phyloP scores from a whole-genome alignment of 345 rosid genomes.

The Rhodamnia argentea region DNA sequence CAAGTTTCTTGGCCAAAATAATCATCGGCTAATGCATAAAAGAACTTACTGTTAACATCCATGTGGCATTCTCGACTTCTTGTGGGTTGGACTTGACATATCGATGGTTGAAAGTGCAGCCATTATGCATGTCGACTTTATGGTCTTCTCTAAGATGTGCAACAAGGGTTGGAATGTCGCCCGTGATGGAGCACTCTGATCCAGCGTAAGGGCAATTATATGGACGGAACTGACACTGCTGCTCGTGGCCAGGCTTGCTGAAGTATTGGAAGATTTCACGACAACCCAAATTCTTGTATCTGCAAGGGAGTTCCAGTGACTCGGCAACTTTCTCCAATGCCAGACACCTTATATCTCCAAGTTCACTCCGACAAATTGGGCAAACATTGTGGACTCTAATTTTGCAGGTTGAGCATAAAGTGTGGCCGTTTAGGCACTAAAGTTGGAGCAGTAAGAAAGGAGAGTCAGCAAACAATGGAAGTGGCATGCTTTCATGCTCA shows the following conservation, averaged over 20 bases:
- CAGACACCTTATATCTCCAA: constrained; percentile 57
- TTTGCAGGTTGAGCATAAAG: constrained; percentile 48
- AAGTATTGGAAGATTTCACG: constrained; percentile 50
- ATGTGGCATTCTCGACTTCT: constrained; percentile 73
- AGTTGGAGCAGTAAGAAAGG: neutral
- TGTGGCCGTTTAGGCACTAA: constrained; percentile 65
- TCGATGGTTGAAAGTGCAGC: constrained; percentile 70
- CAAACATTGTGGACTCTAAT: constrained; percentile 47
- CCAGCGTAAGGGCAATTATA: constrained; percentile 76
- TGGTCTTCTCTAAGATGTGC: constrained; percentile 72
- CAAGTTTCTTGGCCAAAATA: neutral
- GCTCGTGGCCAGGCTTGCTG: constrained; percentile 56
- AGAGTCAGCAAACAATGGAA: neutral
- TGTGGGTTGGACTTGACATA: constrained; percentile 79
- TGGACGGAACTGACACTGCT: constrained; percentile 42
- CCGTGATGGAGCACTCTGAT: constrained; percentile 51
- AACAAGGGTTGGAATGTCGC: constrained; percentile 56
- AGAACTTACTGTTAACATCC: constrained; percentile 63
- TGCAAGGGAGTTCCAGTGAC: constrained; percentile 54
- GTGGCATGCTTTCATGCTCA: neutral
- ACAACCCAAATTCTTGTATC: constrained; percentile 43
- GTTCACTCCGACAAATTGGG: constrained; percentile 46
- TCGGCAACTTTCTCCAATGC: constrained; percentile 64
- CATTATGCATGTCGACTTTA: constrained; percentile 75
- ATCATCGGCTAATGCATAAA: neutral